Evolutionary conservation across 257 asterid species (phyloP).

Genomic region (Primulina huaijiensis): DNA sequence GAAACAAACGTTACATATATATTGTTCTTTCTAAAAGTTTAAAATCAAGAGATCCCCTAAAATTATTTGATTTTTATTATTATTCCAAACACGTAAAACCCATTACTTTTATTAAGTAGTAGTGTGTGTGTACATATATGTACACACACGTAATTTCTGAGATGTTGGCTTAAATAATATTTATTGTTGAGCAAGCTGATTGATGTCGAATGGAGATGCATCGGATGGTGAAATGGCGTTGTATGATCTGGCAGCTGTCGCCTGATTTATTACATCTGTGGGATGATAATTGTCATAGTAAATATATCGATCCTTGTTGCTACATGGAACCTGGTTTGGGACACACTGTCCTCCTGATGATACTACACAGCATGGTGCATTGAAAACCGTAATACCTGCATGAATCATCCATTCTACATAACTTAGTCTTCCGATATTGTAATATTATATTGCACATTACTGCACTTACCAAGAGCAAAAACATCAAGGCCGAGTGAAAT

Average conservation of each 20-base stretch:
- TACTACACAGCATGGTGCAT: constrained; percentile 36
- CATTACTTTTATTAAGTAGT: too few species aligned
- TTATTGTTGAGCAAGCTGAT: constrained; percentile 28
- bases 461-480: constrained; percentile 14
- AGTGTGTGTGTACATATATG: too few species aligned
- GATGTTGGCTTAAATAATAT: background rate
- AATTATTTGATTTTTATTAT: too few species aligned
- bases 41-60: too few species aligned
- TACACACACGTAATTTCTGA: background rate
- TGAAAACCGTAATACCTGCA: constrained; percentile 28
- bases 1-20: too few species aligned
- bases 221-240: constrained; percentile 21
- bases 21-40: too few species aligned
- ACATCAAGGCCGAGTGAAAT: background rate
- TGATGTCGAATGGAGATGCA: constrained; percentile 41
- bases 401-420: too few species aligned
- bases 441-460: too few species aligned
- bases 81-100: too few species aligned
- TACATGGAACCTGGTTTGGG: constrained; percentile 28
- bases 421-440: too few species aligned
- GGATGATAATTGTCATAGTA: constrained; percentile 50
- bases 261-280: background rate
- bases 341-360: constrained; percentile 29
- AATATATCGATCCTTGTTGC: constrained; percentile 19
- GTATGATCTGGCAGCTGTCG: constrained; percentile 27